These are phyloP conservation scores for Verticillium tricorpus DNA, from an alignment of 2,329 filamentous ascomycete genomes.

Conservation along the genomic window DNA sequence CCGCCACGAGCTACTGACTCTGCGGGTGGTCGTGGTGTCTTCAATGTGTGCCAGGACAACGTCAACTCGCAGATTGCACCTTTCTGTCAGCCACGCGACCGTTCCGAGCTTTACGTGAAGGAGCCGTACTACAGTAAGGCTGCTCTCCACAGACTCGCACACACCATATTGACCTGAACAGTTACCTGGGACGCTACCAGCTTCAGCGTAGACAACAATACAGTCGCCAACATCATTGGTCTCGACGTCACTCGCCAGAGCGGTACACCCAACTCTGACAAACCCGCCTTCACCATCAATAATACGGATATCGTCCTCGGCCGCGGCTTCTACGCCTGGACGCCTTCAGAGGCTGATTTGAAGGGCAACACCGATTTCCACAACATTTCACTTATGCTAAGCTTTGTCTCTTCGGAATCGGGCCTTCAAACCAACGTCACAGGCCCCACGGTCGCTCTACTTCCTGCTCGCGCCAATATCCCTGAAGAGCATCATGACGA, in stretches of 20 bases:
- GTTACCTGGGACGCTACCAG: conserved; percentile 26
- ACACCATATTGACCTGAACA: conserved; percentile 5
- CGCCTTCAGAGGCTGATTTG: conserved; percentile 16
- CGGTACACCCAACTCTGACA: conserved; percentile 2
- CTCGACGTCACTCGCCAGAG: conserved; percentile 8
- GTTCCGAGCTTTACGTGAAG: conserved; percentile 22
- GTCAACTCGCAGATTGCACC: conserved; percentile 18
- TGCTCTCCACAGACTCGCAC: background rate
- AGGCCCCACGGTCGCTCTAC: conserved; percentile 22
- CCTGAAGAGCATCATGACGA: background rate
- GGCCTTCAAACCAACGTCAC: conserved; percentile 8
- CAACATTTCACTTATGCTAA: conserved; percentile 16
- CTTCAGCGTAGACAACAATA: conserved; percentile 17
- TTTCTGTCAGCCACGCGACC: conserved; percentile 26
- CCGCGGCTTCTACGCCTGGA: conserved; percentile 24
- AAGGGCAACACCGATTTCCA: conserved; percentile 8
- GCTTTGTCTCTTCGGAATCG: conserved; percentile 13
- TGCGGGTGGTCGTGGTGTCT: conserved; percentile 20
- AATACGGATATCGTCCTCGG: conserved; percentile 14
- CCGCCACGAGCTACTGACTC: conserved; percentile 22
- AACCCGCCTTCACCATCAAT: conserved; percentile 12
- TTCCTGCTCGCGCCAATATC: conserved; percentile 3
- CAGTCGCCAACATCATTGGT: conserved; percentile 14
- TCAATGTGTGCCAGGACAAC: conserved; percentile 18
- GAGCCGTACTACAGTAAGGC: conserved; percentile 27